phyloP scores from a whole-genome alignment of 2,329 filamentous ascomycete species.

The Parastagonospora avenae region DNA sequence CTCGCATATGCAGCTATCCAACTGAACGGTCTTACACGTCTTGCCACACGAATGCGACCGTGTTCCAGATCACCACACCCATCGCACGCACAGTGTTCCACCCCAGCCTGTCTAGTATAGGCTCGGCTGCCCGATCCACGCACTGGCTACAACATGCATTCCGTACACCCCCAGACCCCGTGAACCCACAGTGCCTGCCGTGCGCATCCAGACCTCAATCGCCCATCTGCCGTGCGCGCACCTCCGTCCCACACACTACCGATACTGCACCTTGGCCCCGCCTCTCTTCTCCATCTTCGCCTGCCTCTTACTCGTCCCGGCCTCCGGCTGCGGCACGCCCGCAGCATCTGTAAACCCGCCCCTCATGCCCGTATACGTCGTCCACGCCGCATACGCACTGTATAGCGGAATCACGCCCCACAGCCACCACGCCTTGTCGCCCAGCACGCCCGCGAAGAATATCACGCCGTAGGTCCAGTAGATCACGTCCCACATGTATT shows the following conservation, averaged over 20 bases:
- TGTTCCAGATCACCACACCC: no score
- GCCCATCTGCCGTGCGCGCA: no score
- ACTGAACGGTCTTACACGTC: no score
- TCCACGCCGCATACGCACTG: conserved; percentile 51
- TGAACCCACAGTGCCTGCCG: no score
- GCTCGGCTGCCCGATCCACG: no score
- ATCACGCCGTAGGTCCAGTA: conserved; percentile 91
- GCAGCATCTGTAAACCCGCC: conserved; percentile 50
- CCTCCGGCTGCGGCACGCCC: conserved; percentile 40
- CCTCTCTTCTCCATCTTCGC: conserved; percentile 59
- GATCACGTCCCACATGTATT: conserved; percentile 97
- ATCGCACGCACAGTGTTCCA: no score
- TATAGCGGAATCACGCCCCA: conserved; percentile 58
- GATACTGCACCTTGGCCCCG: conserved; percentile 52
- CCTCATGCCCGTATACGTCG: conserved; percentile 53
- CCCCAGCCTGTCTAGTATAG: no score
- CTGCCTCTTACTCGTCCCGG: conserved; percentile 53
- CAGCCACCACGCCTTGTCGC: conserved; percentile 77
- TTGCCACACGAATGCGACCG: no score
- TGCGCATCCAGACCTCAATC: no score
- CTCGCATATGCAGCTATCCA: not conserved
- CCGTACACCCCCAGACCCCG: no score
- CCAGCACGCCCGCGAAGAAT: conserved; percentile 73
- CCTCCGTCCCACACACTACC: not conserved
- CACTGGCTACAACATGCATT: no score